A percentile compares a stretch with the other conserved stretches of the same genome.
Evolutionary conservation across 306 rosid genomes (phyloP).

Genomic region (Citrullus colocynthis): DNA sequence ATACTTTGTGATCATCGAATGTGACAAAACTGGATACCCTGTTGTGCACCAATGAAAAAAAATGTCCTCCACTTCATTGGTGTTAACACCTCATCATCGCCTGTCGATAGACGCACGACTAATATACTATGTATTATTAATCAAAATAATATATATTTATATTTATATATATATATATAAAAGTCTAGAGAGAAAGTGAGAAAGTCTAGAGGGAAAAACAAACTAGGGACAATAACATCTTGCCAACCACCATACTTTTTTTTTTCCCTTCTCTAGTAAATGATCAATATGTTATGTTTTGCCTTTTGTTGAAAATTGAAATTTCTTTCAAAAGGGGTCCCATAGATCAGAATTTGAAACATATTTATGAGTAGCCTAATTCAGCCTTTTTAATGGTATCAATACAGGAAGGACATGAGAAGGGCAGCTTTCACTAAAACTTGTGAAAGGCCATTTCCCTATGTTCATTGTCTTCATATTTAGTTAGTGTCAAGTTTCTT

Average conservation of each 20-base stretch:
- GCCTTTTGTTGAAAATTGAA: not conserved
- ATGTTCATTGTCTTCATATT: not conserved
- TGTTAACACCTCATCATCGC: too few species aligned
- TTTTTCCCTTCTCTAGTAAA: not conserved
- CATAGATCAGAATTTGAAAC: not conserved
- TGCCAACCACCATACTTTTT: not conserved
- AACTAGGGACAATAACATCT: not conserved
- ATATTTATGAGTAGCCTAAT: not conserved
- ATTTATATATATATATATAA: too few species aligned
- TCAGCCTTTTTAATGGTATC: not conserved
- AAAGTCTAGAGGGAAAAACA: not conserved
- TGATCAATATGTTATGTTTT: not conserved
- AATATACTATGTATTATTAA: too few species aligned
- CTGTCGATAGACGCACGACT: too few species aligned
- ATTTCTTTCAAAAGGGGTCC: not conserved
- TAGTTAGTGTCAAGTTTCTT: not conserved
- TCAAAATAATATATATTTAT: too few species aligned
- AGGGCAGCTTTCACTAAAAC: slow-evolving; percentile 6
- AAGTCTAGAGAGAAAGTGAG: not conserved
- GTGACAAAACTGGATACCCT: too few species aligned
- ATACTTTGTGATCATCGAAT: too few species aligned
- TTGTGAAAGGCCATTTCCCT: not conserved
- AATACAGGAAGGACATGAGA: slow-evolving; percentile 9
- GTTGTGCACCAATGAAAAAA: too few species aligned
- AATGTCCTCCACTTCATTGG: too few species aligned